Evolutionary conservation across 805 yeast species (phyloP).

Genomic region (Cyberlindnera veronae): DNA sequence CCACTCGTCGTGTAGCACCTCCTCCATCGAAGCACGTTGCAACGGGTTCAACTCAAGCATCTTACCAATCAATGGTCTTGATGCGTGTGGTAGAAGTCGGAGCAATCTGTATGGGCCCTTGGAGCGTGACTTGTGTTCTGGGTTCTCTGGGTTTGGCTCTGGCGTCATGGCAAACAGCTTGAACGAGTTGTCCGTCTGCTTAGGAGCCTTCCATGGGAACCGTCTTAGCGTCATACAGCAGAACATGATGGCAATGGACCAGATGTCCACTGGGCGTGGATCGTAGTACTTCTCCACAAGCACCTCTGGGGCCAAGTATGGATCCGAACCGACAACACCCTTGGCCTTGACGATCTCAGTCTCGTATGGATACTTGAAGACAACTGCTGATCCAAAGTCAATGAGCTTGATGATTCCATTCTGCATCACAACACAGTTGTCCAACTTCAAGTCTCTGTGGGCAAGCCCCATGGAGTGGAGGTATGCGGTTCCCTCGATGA

Average conservation of each 20-base stretch:
- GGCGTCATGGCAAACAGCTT: constrained; percentile 54
- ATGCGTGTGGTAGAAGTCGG: constrained; percentile 63
- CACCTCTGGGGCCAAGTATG: constrained; percentile 93
- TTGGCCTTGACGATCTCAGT: constrained; percentile 58
- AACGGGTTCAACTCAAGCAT: constrained; percentile 65
- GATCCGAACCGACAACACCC: constrained; percentile 95
- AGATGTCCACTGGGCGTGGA: constrained; percentile 83
- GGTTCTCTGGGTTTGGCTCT: constrained; percentile 28
- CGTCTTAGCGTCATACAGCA: constrained; percentile 85
- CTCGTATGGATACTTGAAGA: constrained; percentile 66
- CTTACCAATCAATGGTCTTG: constrained; percentile 54
- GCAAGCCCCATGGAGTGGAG: constrained; percentile 83
- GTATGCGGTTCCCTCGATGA: constrained; percentile 69
- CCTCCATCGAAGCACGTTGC: constrained; percentile 56
- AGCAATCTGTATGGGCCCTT: constrained; percentile 73
- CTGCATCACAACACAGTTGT: constrained; percentile 81
- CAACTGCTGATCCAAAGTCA: constrained; percentile 92
- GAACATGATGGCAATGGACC: constrained; percentile 91
- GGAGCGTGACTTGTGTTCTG: constrained; percentile 37
- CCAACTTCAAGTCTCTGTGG: constrained; percentile 89
- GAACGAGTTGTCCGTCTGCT: constrained; percentile 68
- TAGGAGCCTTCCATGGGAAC: constrained; percentile 97
- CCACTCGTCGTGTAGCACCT: constrained; percentile 56
- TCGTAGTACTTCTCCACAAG: constrained; percentile 59
- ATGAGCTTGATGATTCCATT: constrained; percentile 80